These are phyloP conservation scores for Saksenaea oblongispora DNA, from an alignment of 371 early-diverging fungal species.

Conservation along the genomic window DNA sequence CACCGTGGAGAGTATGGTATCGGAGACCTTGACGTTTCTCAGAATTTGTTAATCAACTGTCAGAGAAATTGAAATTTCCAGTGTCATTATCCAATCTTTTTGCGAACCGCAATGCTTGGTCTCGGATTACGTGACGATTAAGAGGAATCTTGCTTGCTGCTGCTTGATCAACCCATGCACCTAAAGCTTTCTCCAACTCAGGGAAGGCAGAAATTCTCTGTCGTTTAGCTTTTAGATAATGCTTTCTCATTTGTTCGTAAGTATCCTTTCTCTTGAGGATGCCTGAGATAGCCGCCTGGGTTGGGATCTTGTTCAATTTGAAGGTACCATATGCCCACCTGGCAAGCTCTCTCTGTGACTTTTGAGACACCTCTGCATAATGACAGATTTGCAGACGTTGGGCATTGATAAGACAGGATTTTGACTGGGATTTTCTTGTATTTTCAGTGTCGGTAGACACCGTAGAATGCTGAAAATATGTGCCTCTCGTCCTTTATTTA, in stretches of 20 bases:
- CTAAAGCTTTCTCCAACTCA: not conserved
- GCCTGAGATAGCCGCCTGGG: not conserved
- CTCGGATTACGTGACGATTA: not conserved
- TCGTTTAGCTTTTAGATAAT: not conserved
- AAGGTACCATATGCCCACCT: not conserved
- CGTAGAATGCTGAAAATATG: too few relatives aligned
- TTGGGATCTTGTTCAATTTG: not conserved
- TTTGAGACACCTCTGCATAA: not conserved
- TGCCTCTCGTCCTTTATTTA: too few relatives aligned
- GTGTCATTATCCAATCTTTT: not conserved
- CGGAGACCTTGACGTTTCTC: slow-evolving; percentile 1
- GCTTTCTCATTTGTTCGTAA: not conserved
- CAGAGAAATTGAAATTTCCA: not conserved
- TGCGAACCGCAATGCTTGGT: not conserved
- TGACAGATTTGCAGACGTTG: not conserved
- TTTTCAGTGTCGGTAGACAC: not conserved
- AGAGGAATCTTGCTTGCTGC: not conserved
- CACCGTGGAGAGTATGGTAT: slow-evolving; percentile 2
- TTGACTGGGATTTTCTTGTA: not conserved
- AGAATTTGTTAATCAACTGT: slow-evolving; percentile 3
- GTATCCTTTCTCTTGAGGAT: not conserved
- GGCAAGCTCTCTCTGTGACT: not conserved
- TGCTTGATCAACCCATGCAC: not conserved
- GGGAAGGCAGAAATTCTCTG: not conserved
- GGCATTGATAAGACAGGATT: not conserved